phyloP scores from a whole-genome alignment of 2,329 filamentous ascomycete genomes.

The Phaeoacremonium minimum region DNA sequence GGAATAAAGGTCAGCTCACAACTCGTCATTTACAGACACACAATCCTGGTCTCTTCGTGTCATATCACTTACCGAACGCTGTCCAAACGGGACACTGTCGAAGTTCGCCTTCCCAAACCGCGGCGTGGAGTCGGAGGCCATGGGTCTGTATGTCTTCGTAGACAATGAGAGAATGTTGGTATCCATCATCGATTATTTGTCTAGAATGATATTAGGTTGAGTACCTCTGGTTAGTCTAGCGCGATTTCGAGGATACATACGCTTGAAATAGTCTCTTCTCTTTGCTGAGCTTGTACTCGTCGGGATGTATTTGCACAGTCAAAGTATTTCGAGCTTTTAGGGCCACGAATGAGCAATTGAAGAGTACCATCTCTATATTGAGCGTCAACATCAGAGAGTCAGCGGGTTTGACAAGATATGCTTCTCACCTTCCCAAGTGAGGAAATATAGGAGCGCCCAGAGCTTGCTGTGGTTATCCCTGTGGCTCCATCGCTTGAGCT shows the following conservation, averaged over 20 bases:
- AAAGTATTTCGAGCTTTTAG: conserved; percentile 47
- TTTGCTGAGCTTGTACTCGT: conserved; percentile 38
- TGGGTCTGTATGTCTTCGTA: conserved; percentile 44
- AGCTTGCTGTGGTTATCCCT: conserved; percentile 35
- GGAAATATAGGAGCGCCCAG: conserved; percentile 53
- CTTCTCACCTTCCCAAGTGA: conserved; percentile 55
- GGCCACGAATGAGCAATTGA: conserved; percentile 53
- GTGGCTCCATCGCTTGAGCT: conserved; percentile 48
- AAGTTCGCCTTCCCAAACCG: conserved; percentile 50
- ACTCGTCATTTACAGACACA: too few relatives aligned
- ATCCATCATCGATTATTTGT: conserved; percentile 51
- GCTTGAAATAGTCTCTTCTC: conserved; percentile 53
- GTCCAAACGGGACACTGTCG: conserved; percentile 58
- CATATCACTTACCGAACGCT: conserved; percentile 50
- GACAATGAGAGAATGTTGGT: conserved; percentile 48
- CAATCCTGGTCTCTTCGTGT: too few relatives aligned
- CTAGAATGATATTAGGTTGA: too few relatives aligned
- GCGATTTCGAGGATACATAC: conserved; percentile 37
- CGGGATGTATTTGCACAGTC: conserved; percentile 35
- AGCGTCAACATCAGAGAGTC: conserved; percentile 9
- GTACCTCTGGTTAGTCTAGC: background rate
- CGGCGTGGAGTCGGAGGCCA: conserved; percentile 50
- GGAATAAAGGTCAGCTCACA: too few relatives aligned
- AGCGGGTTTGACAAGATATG: background rate
- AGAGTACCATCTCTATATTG: conserved; percentile 50